These are phyloP conservation scores for Hippophae rhamnoides DNA, from an alignment of 306 rosid genomes.

Conservation along the genomic window DNA sequence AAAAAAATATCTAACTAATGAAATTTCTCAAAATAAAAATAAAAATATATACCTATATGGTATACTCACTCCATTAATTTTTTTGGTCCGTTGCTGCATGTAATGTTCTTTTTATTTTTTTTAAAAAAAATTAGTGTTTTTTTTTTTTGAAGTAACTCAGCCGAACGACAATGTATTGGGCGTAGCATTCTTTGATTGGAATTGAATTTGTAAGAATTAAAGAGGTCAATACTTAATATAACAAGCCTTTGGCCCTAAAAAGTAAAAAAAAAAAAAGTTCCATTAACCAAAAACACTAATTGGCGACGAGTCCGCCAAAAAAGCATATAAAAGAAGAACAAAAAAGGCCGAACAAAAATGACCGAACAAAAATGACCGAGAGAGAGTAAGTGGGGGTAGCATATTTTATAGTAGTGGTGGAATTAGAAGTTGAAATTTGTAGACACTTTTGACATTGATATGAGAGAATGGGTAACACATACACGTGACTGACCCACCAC, in stretches of 20 bases:
- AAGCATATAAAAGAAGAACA: conserved; percentile 11
- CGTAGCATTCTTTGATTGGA: no score
- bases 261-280: conserved; percentile 16
- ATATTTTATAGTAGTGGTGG: conserved; percentile 15
- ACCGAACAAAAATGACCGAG: conserved; percentile 19
- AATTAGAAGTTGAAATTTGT: conserved; percentile 8
- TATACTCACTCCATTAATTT: no score
- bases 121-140: no score
- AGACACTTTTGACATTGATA: no score
- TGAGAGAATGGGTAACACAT: conserved; percentile 63
- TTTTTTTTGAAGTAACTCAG: no score
- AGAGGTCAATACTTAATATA: neutral
- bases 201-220: neutral
- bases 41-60: no score
- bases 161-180: no score
- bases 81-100: no score
- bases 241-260: neutral
- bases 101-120: no score
- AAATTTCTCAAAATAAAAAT: no score
- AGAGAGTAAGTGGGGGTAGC: conserved; percentile 3
- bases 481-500: conserved; percentile 74
- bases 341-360: conserved; percentile 15
- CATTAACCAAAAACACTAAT: conserved; percentile 19
- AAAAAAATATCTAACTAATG: no score
- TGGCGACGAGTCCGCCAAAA: conserved; percentile 49